phyloP scores from a whole-genome alignment of 2,329 filamentous ascomycete species.

The Dendryphion nanum region DNA sequence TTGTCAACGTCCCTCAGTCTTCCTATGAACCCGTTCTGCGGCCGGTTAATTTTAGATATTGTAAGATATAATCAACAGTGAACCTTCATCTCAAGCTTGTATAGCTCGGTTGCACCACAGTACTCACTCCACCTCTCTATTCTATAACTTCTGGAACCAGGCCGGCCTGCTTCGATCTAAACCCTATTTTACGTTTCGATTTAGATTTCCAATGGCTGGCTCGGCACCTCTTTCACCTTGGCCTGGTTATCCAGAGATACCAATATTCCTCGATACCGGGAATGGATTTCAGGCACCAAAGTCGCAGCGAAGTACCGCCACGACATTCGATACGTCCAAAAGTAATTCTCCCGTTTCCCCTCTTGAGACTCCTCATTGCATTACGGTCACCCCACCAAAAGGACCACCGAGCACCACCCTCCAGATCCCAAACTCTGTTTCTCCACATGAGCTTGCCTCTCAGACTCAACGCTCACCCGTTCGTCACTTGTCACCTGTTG shows the following conservation, averaged over 20 bases:
- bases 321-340: background rate
- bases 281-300: background rate
- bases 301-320: background rate
- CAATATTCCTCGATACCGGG: constrained; percentile 3
- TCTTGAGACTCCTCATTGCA: background rate
- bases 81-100: too few species aligned
- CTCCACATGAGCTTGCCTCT: background rate
- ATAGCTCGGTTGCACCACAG: too few species aligned
- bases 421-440: background rate
- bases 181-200: background rate
- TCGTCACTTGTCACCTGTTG: too few species aligned
- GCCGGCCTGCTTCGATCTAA: background rate
- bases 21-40: too few species aligned
- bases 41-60: too few species aligned
- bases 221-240: background rate
- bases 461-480: background rate
- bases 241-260: constrained; percentile 2
- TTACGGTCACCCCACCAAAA: background rate
- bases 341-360: background rate
- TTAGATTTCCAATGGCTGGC: background rate
- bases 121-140: too few species aligned
- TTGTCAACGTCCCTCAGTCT: background rate
- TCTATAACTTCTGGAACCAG: background rate
- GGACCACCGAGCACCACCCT: background rate
- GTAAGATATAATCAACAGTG: too few species aligned